Evolutionary conservation across 768 basidiomycete species (phyloP).

Genomic region (Russula emetica): DNA sequence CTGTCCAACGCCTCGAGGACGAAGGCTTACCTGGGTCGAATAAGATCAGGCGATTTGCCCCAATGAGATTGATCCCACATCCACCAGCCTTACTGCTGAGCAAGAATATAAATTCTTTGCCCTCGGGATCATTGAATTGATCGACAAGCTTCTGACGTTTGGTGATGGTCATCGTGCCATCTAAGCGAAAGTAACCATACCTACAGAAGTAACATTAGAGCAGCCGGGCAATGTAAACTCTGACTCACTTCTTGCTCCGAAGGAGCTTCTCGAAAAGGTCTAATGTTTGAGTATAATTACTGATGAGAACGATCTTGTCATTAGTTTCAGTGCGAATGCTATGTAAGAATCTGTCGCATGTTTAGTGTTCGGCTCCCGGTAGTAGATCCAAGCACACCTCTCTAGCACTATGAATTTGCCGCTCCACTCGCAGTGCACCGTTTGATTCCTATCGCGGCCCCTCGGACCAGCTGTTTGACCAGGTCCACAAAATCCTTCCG

Average conservation of each 20-base stretch:
- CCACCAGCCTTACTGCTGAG: conserved; percentile 95
- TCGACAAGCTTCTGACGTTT: conserved; percentile 96
- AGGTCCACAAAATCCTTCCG: conserved; percentile 71
- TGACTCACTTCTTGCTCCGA: conserved; percentile 69
- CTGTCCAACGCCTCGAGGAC: background rate
- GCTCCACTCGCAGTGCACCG: conserved; percentile 75
- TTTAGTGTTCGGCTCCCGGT: background rate
- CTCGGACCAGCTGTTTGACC: conserved; percentile 36
- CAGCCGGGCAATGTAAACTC: background rate
- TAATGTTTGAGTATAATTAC: conserved; percentile 93
- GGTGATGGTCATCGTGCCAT: conserved; percentile 87
- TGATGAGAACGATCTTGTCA: conserved; percentile 96
- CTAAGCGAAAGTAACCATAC: conserved; percentile 88
- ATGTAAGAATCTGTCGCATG: conserved; percentile 66
- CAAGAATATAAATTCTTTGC: conserved; percentile 92
- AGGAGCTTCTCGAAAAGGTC: conserved; percentile 90
- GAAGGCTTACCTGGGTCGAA: conserved; percentile 80
- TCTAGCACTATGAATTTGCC: conserved; percentile 95
- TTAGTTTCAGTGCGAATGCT: conserved; percentile 74
- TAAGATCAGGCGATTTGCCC: conserved; percentile 90
- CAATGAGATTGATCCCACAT: conserved; percentile 95
- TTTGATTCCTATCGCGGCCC: conserved; percentile 43
- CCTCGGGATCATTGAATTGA: conserved; percentile 89
- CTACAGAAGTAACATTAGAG: conserved; percentile 40
- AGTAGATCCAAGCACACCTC: conserved; percentile 47